phyloP scores from a whole-genome alignment of 2,329 filamentous ascomycete genomes.

The Parastagonospora avenae region DNA sequence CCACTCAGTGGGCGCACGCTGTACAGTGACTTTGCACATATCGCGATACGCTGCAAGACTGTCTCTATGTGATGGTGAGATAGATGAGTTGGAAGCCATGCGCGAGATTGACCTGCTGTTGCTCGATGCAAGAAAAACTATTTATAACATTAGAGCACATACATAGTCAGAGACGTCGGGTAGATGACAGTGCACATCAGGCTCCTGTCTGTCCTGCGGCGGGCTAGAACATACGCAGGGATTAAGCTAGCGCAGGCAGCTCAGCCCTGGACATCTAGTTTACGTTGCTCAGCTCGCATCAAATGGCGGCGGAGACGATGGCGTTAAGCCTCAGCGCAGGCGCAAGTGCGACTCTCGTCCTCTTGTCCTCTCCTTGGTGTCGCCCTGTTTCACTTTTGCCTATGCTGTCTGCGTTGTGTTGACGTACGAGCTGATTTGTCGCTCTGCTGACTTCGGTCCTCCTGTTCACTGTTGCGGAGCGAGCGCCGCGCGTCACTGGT shows the following conservation, averaged over 20 bases:
- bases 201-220: background rate
- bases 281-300: slow-evolving; percentile 5
- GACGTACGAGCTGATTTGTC: background rate
- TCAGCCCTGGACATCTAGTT: background rate
- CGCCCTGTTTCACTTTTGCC: background rate
- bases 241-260: background rate
- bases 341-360: background rate
- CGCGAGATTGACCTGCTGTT: no score
- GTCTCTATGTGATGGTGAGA: no score
- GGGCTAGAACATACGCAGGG: background rate
- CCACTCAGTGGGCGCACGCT: no score
- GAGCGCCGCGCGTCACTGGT: slow-evolving; percentile 20
- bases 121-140: no score
- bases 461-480: background rate
- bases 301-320: slow-evolving; percentile 1
- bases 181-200: no score
- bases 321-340: background rate
- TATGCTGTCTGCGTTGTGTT: background rate
- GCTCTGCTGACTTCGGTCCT: background rate
- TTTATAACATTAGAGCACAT: no score
- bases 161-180: no score
- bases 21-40: no score
- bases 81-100: no score
- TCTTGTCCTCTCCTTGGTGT: background rate
- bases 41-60: no score